Evolutionary conservation across 1,284 basidiomycete species (phyloP), one percentile per base, ranked within the genome.

Genomic region (Phaffia rhodozyma): DNA sequence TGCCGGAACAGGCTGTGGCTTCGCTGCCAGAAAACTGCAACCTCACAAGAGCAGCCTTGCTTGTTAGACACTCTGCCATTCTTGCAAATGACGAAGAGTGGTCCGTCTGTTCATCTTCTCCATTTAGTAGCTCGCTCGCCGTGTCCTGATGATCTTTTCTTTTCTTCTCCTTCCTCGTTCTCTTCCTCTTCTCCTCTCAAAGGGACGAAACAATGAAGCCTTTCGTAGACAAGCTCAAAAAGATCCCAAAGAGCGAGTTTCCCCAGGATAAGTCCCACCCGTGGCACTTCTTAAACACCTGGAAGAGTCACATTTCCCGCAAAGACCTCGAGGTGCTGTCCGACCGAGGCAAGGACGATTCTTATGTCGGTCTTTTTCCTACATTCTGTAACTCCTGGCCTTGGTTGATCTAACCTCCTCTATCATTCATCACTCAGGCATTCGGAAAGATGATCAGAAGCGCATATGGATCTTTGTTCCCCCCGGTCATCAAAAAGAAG

Each of bases 291-390:
- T 68, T 79, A 53, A 68, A 66, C 50, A 61, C 71, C 9, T 78
- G 76, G 76, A 55, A 73, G 61, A 72, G 70, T n/a, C 74, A 73
- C 0, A 73, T 79, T 16, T 84, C 85, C 78, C 79, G 87, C 61
- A 78, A 79, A 50, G 89, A 87, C 71, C 79, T 94, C 53, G 87
- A 93, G 68, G 83, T 85, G 11, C 76, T 94, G 66, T 75, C 74
- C 20, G 69, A 71, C 49, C 69, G 72, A 7, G 78, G 78, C 1
- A 71, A 68, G 53, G 67, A 71, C 23, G 77, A 78, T 67, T 72
- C 78, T 20, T 67, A 70, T 53, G 71, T 73, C 52, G 27, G 71
- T 63, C 18, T 55, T 18, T 55, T 30, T 3, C 9, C 55, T 29
- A 29, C 27, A n/a, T 20, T 55, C 47, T 38, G 1, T 50, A 23